These are phyloP conservation scores for Saitozyma podzolica DNA, from an alignment of 768 basidiomycete genomes.

Conservation along the genomic window DNA sequence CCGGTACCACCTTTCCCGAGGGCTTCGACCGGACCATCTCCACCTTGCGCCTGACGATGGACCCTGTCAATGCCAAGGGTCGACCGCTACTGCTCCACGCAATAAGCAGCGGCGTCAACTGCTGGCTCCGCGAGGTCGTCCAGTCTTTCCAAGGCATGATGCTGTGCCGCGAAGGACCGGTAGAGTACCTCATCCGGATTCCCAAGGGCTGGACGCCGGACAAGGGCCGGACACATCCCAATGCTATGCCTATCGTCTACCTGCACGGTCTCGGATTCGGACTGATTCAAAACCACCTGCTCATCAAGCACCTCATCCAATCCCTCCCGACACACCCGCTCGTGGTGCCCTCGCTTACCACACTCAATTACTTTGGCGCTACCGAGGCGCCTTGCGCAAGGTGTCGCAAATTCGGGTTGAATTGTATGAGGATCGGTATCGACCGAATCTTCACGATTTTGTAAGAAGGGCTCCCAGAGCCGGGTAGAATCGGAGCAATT, in stretches of 20 bases:
- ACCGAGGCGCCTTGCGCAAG: too few relatives aligned
- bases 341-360: too few relatives aligned
- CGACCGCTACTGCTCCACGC: constrained; percentile 60
- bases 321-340: constrained; percentile 78
- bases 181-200: constrained; percentile 77
- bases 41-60: constrained; percentile 72
- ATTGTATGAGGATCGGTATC: too few relatives aligned
- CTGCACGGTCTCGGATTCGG: constrained; percentile 88
- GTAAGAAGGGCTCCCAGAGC: too few relatives aligned
- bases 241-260: constrained; percentile 69
- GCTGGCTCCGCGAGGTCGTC: constrained; percentile 24
- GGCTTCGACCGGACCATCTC: constrained; percentile 59
- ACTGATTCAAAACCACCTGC: constrained; percentile 63
- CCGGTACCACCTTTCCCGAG: constrained; percentile 66
- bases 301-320: constrained; percentile 55
- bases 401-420: too few relatives aligned
- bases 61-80: constrained; percentile 60
- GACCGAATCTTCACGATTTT: too few relatives aligned
- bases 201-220: constrained; percentile 67
- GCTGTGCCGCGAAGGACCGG: constrained; percentile 61
- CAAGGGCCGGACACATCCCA: constrained; percentile 56
- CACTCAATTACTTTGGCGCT: too few relatives aligned
- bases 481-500: too few relatives aligned
- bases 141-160: constrained; percentile 41
- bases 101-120: constrained; percentile 29